phyloP scores from a whole-genome alignment of 2,329 filamentous ascomycete species.

The Coniochaeta sp. region DNA sequence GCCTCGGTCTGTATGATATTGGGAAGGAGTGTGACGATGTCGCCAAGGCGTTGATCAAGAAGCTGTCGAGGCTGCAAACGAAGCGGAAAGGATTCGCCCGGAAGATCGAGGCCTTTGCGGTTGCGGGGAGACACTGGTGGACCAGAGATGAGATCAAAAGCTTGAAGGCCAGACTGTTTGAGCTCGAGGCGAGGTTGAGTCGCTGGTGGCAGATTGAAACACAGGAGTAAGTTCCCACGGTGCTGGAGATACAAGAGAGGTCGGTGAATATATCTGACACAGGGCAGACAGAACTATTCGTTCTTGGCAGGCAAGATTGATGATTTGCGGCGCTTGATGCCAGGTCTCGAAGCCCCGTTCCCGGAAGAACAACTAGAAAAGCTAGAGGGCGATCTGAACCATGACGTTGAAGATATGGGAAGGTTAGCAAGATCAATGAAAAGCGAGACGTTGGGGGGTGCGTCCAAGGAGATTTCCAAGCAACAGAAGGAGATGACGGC shows the following conservation, averaged over 20 bases:
- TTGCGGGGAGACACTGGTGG: not conserved
- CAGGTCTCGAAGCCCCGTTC: not conserved
- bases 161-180: not conserved
- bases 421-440: not conserved
- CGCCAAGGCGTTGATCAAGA: not conserved
- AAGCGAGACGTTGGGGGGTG: not conserved
- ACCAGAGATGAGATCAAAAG: not conserved
- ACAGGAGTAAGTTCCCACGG: not conserved
- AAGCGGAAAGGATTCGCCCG: not conserved
- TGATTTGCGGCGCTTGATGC: not conserved
- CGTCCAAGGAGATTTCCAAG: not conserved
- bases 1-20: not conserved
- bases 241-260: not conserved
- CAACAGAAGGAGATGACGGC: not conserved
- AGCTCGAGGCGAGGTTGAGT: not conserved
- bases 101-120: not conserved
- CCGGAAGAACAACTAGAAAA: not conserved
- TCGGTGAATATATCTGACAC: not conserved
- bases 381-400: not conserved
- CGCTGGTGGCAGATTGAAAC: not conserved
- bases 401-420: not conserved
- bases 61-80: not conserved
- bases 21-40: not conserved
- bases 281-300: not conserved
- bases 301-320: not conserved